Conservation (phyloP, 2,329 filamentous ascomycete species). For the Paecilomyces sp. region DNA sequence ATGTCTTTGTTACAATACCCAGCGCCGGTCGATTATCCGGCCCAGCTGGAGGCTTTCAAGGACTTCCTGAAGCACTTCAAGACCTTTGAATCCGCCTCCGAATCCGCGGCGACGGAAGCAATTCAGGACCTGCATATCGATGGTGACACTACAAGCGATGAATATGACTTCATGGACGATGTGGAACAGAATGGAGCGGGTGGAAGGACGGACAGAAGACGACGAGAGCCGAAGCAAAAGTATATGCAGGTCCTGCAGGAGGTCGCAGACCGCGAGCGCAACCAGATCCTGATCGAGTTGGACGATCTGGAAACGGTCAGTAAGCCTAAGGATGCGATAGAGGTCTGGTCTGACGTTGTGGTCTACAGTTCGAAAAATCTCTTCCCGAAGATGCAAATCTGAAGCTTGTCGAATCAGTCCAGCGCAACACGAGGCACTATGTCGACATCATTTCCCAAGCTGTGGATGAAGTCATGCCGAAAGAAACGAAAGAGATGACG, state of each 20-base stretch:
- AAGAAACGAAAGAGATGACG: slow-evolving; percentile 69
- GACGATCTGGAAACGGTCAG: slow-evolving; percentile 73
- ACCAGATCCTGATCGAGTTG: slow-evolving; percentile 78
- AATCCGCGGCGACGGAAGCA: slow-evolving; percentile 65
- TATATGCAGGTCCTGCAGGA: slow-evolving; percentile 85
- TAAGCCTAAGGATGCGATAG: not conserved
- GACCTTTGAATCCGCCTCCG: slow-evolving; percentile 57
- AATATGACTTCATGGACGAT: slow-evolving; percentile 90
- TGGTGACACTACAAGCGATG: slow-evolving; percentile 78
- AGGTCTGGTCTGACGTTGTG: not conserved
- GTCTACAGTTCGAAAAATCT: slow-evolving; percentile 63
- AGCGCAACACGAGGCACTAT: slow-evolving; percentile 90
- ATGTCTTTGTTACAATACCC: slow-evolving; percentile 85
- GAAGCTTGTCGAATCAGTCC: slow-evolving; percentile 66
- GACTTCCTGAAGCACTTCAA: slow-evolving; percentile 87
- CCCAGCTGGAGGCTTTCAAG: slow-evolving; percentile 74
- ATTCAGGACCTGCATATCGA: slow-evolving; percentile 79
- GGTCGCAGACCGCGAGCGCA: slow-evolving; percentile 69
- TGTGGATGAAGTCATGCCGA: slow-evolving; percentile 78
- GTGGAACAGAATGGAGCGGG: slow-evolving; percentile 48
- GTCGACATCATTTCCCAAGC: slow-evolving; percentile 85
- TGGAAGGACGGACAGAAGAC: slow-evolving; percentile 40
- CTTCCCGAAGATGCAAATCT: slow-evolving; percentile 63
- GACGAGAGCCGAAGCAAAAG: slow-evolving; percentile 63
- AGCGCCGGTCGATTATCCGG: slow-evolving; percentile 76